Percentiles rank a stretch among this genome's conserved stretches.
phyloP scores from a whole-genome alignment of 176 grass and related monocot genomes.

The Oryza meyeriana region DNA sequence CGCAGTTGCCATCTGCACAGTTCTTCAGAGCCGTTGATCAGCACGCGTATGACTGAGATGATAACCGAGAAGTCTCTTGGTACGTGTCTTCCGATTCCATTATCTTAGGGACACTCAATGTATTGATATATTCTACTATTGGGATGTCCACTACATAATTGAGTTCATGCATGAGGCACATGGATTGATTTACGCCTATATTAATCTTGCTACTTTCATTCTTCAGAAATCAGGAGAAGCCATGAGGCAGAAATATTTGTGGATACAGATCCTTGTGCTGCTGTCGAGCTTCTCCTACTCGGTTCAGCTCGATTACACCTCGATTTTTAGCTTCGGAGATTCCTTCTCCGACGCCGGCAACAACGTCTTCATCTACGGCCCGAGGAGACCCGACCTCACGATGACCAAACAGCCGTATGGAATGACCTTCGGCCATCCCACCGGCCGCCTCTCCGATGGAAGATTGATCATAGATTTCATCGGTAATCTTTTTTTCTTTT shows the following conservation, averaged over 20 bases:
- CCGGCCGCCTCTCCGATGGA: constrained; percentile 50
- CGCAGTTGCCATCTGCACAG: too few relatives aligned
- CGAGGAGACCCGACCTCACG: not conserved
- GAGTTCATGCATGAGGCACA: too few relatives aligned
- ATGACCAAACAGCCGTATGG: constrained; percentile 36
- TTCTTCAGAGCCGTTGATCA: too few relatives aligned
- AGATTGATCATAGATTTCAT: constrained; percentile 57
- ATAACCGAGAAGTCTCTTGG: too few relatives aligned
- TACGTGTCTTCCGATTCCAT: too few relatives aligned
- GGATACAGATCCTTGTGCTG: not conserved
- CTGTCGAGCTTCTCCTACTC: constrained; percentile 11
- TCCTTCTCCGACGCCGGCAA: constrained; percentile 63
- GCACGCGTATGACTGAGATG: too few relatives aligned
- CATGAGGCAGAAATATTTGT: constrained; percentile 13
- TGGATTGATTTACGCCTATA: too few relatives aligned
- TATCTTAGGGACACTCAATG: too few relatives aligned
- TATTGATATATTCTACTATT: too few relatives aligned
- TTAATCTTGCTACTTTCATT: too few relatives aligned
- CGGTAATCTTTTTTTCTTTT: constrained; percentile 9
- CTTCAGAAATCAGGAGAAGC: not conserved
- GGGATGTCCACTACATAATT: too few relatives aligned
- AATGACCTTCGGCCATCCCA: constrained; percentile 25
- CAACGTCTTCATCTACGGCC: constrained; percentile 31
- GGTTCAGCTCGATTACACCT: constrained; percentile 22
- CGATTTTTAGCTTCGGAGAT: constrained; percentile 62